Percentiles rank a stretch among this genome's conserved stretches.
These are phyloP conservation scores for Fusarium sp. DNA, from an alignment of 2,329 filamentous ascomycete species.

Conservation along the genomic window DNA sequence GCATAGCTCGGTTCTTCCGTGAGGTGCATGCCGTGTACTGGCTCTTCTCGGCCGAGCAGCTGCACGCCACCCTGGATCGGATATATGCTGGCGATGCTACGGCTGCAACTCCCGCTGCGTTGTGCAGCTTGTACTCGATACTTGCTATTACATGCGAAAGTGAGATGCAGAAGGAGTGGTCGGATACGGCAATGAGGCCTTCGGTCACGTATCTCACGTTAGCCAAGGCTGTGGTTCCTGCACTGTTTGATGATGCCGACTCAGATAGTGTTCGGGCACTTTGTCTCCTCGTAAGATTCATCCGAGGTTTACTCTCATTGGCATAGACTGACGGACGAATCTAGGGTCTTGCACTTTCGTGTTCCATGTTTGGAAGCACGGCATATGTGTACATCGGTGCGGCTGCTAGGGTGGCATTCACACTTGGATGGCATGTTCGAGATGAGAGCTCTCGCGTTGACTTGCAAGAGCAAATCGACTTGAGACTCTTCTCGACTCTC, in stretches of 20 bases:
- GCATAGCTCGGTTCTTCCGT: conserved; percentile 16
- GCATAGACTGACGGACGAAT: too few species aligned
- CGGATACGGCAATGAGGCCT: conserved; percentile 3
- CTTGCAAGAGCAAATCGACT: conserved; percentile 15
- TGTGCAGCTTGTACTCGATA: conserved; percentile 17
- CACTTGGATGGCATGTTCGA: conserved; percentile 10
- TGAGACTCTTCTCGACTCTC: conserved; percentile 11
- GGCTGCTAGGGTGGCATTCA: conserved; percentile 14
- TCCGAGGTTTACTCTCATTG: neutral
- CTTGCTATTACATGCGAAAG: conserved; percentile 20
- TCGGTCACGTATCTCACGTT: conserved; percentile 15
- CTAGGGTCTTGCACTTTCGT: conserved; percentile 12
- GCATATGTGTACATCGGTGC: conserved; percentile 19
- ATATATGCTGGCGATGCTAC: conserved; percentile 22
- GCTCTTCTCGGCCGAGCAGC: conserved; percentile 21
- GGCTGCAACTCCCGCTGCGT: conserved; percentile 4
- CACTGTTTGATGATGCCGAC: conserved; percentile 17
- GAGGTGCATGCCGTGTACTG: conserved; percentile 21
- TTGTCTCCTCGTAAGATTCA: conserved; percentile 6
- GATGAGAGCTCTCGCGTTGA: conserved; percentile 2
- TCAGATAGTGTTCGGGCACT: conserved; percentile 13
- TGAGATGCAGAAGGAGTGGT: conserved; percentile 10
- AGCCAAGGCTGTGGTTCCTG: conserved; percentile 19
- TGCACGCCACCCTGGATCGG: conserved; percentile 6
- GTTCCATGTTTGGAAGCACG: conserved; percentile 23